Base-by-base conservation (phyloP, 140 eudicot species). In the Ambrosia hybrid region DNA sequence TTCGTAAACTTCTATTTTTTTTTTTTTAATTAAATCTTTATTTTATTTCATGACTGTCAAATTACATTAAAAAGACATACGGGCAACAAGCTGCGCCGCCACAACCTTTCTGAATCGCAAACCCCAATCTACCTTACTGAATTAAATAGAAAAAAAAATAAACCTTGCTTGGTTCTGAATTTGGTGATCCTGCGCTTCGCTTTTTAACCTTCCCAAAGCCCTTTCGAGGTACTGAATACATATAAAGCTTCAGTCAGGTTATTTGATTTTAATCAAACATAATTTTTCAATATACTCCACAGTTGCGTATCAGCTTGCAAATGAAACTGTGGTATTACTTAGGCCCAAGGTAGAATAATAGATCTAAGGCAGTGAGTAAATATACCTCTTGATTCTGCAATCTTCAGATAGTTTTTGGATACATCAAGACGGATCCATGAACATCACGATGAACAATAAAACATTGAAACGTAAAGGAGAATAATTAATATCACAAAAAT, bases 331-430 rank as follows among this genome's bases (percentile, higher is more conserved):
- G 36, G 38, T 73, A 51, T 58, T 12, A 72, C 76, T 72, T 68
- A 6, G 62, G 73, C 34, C 8, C 10, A 39, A 17, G 6, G 52
- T 17, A 41, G 11, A 5, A 53, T 45, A 46, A 53, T 67, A 65
- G 33, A 56, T 71, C 11, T 17, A 59, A 57, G 65, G 7, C 15
- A 36, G 17, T 26, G 59, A 51, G 9, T n/a, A 49, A 65, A 59
- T 30, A 9, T 81, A 87, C 97, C 90, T 91, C 97, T 76, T 88
- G 96, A 62, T 86, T 91, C 14, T 91, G 90, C 73, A 88, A 71
- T 89, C 95, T 90, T 79, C 78, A 72, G 7, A 39, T 26, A 60
- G 51, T 55, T 65, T 65, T 30, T 30, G 34, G 34, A 30, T 30
- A 30, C 33, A 70, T 62, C 75, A 71, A 55, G 71, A 83, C 65